Percentiles rank a stretch among this genome's conserved stretches.
These are phyloP conservation scores for Aspergillus thermomutatus DNA, from an alignment of 2,329 filamentous ascomycete species.

Conservation along the genomic window DNA sequence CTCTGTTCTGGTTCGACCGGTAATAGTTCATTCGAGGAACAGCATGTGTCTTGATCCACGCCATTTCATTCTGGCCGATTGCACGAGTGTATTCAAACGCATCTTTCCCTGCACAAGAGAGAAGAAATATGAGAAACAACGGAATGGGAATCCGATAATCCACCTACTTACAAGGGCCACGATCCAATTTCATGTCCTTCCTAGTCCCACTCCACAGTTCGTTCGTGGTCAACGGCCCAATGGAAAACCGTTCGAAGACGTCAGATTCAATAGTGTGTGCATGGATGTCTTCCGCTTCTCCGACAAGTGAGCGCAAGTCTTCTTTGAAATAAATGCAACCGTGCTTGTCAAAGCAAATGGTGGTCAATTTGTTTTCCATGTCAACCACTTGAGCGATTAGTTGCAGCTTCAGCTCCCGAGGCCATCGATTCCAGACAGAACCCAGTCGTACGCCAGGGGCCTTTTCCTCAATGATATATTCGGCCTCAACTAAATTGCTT, in stretches of 20 bases:
- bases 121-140: constrained; percentile 5
- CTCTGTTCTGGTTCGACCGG: constrained; percentile 13
- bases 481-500: constrained; percentile 14
- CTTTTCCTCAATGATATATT: constrained; percentile 31
- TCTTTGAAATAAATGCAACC: constrained; percentile 28
- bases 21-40: constrained; percentile 25
- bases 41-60: constrained; percentile 22
- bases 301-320: constrained; percentile 15
- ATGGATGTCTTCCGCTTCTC: constrained; percentile 10
- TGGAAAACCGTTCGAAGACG: constrained; percentile 14
- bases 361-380: constrained; percentile 24
- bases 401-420: constrained; percentile 20
- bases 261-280: not conserved
- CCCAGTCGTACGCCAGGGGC: constrained; percentile 25
- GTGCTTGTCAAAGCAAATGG: constrained; percentile 20
- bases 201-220: constrained; percentile 21
- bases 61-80: constrained; percentile 24
- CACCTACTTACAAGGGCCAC: constrained; percentile 27
- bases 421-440: constrained; percentile 27
- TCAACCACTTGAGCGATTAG: constrained; percentile 25
- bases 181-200: constrained; percentile 23
- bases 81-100: constrained; percentile 19
- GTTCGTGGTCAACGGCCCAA: constrained; percentile 21
- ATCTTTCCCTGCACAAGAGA: constrained; percentile 12
- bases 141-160: constrained; percentile 1